Evolutionary conservation across 352 stramenopile genomes (phyloP), one percentile per base, ranked within the genome.

Genomic region (Phytophthora hibernalis): DNA sequence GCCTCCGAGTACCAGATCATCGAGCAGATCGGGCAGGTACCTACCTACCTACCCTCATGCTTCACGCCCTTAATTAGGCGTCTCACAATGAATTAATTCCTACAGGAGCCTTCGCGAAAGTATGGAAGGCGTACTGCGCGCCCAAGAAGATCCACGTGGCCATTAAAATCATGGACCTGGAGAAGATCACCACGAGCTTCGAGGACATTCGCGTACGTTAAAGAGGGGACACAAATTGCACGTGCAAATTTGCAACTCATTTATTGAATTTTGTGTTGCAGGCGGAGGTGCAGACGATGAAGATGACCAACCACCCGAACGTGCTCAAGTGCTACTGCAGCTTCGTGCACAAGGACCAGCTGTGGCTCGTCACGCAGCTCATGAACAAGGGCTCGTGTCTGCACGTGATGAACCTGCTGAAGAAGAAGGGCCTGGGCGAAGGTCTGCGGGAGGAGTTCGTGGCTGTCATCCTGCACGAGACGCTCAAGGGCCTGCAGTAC

Each of bases 151-250:
- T 79, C 51, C 80, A 95, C 63, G 89, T 98, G 62, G 97, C 97
- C 37, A 98, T 99, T 65, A 99, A 99, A 79, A 98, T 99, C 63
- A 98, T 99, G 85, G 98, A 99, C 79, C 83, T 99, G 30, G 98
- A 99, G 78, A 98, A 99, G 77, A 98, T 99, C 63, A 98, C 97
- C 48, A 98, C 96, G 20, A 98, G 86, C 77, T 96, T 96, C 74
- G 88, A 96, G 73, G 89, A 96, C 65, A 96, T 96, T 45, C 87
- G 89, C 13, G 88, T 93, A 65, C 43, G 79, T 77, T n/a, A n/a
- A n/a, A n/a, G 12, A 15, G 18, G 35, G 26, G 26, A 31, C 6
- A 7, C 26, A 31, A 3, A 7, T 31, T 31, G 26, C 26, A 31
- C 2, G 9, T 31, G 26, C 5, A 31, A 2, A 31, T 31, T 31